A percentile compares a stretch with the other conserved stretches of the same genome.
These are phyloP conservation scores for Geotrichum histeridarum DNA, from an alignment of 1,139 yeast species.

Conservation along the genomic window DNA sequence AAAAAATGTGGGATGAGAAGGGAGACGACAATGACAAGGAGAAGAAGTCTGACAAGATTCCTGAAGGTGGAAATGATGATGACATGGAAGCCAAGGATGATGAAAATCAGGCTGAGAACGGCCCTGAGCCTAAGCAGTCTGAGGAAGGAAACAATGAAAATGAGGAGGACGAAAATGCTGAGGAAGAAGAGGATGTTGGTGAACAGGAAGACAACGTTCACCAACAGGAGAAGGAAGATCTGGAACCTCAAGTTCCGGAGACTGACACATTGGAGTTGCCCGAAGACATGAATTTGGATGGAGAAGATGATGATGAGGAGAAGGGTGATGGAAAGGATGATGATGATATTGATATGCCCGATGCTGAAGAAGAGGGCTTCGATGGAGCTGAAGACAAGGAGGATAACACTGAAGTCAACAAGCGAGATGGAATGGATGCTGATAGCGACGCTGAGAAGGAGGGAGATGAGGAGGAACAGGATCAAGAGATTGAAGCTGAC, in stretches of 20 bases:
- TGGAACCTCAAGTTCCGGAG: conserved; percentile 72
- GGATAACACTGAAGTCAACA: conserved; percentile 53
- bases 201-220: conserved; percentile 42
- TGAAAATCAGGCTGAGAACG: conserved; percentile 66
- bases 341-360: conserved; percentile 37
- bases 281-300: conserved; percentile 78
- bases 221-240: conserved; percentile 64
- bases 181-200: conserved; percentile 42
- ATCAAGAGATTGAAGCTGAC: conserved; percentile 62
- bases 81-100: conserved; percentile 66
- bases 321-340: conserved; percentile 34
- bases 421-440: conserved; percentile 34
- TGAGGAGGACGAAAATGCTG: conserved; percentile 33
- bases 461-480: conserved; percentile 63
- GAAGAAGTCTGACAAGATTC: conserved; percentile 60
- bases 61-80: conserved; percentile 52
- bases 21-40: conserved; percentile 68
- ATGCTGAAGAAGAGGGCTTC: conserved; percentile 29
- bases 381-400: conserved; percentile 49
- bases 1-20: conserved; percentile 98
- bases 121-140: conserved; percentile 62
- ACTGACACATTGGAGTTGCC: conserved; percentile 78
- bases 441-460: conserved; percentile 41
- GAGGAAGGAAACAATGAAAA: conserved; percentile 26
- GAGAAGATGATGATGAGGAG: conserved; percentile 49